These are phyloP conservation scores for Suhomyces tanzawaensis DNA, from an alignment of 805 yeast genomes.

Conservation along the genomic window DNA sequence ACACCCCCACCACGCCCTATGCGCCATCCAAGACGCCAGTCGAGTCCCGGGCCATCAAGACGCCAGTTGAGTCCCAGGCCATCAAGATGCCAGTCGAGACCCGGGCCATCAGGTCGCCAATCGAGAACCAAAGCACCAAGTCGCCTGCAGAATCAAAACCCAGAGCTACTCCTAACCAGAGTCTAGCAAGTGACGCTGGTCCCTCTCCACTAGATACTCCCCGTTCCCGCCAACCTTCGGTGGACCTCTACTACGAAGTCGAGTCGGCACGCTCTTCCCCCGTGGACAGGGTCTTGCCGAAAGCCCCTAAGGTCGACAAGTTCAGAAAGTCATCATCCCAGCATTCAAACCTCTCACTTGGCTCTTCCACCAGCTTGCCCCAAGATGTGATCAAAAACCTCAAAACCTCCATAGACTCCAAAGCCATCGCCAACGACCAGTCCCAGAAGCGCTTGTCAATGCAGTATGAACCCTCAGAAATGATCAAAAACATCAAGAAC, in stretches of 20 bases:
- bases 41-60: neutral
- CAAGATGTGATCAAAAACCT: slow-evolving; percentile 26
- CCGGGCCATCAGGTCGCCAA: neutral
- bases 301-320: neutral
- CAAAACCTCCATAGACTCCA: slow-evolving; percentile 24
- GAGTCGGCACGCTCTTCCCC: neutral
- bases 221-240: neutral
- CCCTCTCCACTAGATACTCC: neutral
- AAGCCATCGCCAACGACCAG: slow-evolving; percentile 10
- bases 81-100: neutral
- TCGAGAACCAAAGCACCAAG: neutral
- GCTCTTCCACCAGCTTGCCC: slow-evolving; percentile 11
- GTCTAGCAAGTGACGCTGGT: neutral
- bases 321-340: slow-evolving; percentile 3
- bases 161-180: neutral
- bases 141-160: neutral
- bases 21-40: neutral
- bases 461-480: slow-evolving; percentile 25
- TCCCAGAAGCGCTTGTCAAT: slow-evolving; percentile 14
- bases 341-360: slow-evolving; percentile 4
- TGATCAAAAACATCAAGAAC: slow-evolving; percentile 28
- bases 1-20: slow-evolving; percentile 1
- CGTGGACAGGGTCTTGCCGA: neutral
- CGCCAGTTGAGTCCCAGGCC: neutral
- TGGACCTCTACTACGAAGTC: neutral